phyloP scores from a whole-genome alignment of 2,329 filamentous ascomycete genomes.

The Colletotrichum tamarilloi region DNA sequence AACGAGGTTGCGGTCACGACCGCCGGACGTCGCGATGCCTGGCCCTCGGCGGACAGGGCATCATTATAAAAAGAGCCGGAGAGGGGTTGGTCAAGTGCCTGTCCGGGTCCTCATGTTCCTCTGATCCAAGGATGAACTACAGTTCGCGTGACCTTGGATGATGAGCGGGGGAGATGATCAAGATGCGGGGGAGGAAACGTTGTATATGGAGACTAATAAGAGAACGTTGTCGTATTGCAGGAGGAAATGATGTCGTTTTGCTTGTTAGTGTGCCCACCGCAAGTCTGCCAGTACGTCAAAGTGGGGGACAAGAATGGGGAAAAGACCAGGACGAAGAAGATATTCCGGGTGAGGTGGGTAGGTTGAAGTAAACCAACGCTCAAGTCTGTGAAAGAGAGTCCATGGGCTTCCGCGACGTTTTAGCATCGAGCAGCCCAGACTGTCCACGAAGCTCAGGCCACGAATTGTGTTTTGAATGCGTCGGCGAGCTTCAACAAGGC shows the following conservation, averaged over 20 bases:
- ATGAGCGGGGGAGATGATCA: slow-evolving; percentile 12
- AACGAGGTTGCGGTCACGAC: slow-evolving; percentile 6
- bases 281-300: not conserved
- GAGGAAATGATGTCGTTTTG: slow-evolving; percentile 21
- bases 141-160: slow-evolving; percentile 22
- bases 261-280: slow-evolving; percentile 5
- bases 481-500: not conserved
- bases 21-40: slow-evolving; percentile 2
- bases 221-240: slow-evolving; percentile 23
- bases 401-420: slow-evolving; percentile 19
- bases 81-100: not conserved
- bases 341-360: not conserved
- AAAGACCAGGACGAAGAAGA: not conserved
- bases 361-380: not conserved
- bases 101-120: slow-evolving; percentile 1
- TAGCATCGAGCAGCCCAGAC: not conserved
- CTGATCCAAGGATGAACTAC: slow-evolving; percentile 4
- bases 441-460: slow-evolving; percentile 24
- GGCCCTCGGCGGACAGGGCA: slow-evolving; percentile 12
- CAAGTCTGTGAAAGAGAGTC: not conserved
- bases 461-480: not conserved
- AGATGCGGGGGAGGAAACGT: slow-evolving; percentile 25
- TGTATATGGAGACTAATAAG: not conserved
- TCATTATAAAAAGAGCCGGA: slow-evolving; percentile 6
- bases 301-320: not conserved